Evolutionary conservation across 163 green algal genomes (phyloP).

Genomic region (Chlamydomonas reinhardtii): DNA sequence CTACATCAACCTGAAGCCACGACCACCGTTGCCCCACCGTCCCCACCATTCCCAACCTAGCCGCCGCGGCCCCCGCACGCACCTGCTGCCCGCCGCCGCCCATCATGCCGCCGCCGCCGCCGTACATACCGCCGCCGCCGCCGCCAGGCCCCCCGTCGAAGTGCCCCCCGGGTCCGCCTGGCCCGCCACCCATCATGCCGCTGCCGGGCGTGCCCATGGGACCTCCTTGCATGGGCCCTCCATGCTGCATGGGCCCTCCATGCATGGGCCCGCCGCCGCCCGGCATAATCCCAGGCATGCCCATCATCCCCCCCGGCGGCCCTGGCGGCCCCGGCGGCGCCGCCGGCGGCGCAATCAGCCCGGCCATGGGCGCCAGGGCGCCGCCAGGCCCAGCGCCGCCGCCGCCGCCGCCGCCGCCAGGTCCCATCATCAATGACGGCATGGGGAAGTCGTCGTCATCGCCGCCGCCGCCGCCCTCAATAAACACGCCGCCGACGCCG

Average conservation of each 20-base stretch:
- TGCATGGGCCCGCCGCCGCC: too few species aligned
- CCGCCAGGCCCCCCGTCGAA: too few species aligned
- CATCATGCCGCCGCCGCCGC: not conserved
- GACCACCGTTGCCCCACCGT: too few species aligned
- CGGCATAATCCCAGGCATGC: slow-evolving; percentile 35
- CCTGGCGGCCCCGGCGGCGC: too few species aligned
- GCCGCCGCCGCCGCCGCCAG: not conserved
- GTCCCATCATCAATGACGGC: slow-evolving; percentile 5
- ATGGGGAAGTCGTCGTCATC: not conserved
- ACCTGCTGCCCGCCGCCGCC: not conserved
- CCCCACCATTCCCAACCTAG: too few species aligned
- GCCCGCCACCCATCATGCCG: not conserved
- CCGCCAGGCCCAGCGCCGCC: not conserved
- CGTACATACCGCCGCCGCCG: not conserved
- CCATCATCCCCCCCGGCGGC: not conserved
- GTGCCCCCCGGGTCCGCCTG: too few species aligned
- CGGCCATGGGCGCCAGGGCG: slow-evolving; percentile 17
- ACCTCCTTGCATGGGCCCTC: too few species aligned
- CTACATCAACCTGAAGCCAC: too few species aligned
- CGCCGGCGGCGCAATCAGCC: slow-evolving; percentile 17
- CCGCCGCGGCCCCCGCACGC: too few species aligned
- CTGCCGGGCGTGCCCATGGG: not conserved
- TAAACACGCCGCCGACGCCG: not conserved
- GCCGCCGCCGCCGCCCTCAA: not conserved
- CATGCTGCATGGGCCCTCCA: too few species aligned